Conservation (phyloP, 345 rosid genomes). For the Cardamine occulta region DNA sequence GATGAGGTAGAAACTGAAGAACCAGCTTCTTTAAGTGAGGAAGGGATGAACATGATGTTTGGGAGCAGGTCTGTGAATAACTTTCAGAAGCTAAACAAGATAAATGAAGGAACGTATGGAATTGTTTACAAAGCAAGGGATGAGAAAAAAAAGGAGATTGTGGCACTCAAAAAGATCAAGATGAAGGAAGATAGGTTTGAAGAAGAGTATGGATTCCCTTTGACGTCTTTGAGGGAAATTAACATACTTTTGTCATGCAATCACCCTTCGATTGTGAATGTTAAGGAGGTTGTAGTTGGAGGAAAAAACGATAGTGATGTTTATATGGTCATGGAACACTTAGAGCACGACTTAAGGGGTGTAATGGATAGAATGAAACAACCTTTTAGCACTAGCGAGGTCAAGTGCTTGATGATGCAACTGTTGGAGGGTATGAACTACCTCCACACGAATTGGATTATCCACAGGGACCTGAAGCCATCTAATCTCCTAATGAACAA, state of each 20-base stretch:
- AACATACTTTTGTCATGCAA: conserved; percentile 74
- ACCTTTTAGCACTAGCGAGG: conserved; percentile 85
- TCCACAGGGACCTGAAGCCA: conserved; percentile 90
- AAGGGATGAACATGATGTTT: conserved; percentile 60
- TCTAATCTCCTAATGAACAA: conserved; percentile 85
- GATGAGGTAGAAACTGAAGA: conserved; percentile 46
- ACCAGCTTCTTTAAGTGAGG: conserved; percentile 27
- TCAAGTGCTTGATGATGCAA: conserved; percentile 88
- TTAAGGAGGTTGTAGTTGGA: conserved; percentile 83
- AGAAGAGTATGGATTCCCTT: conserved; percentile 77
- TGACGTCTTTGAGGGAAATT: conserved; percentile 85
- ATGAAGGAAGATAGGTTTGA: conserved; percentile 65
- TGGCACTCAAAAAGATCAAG: conserved; percentile 87
- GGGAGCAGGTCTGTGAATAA: conserved; percentile 71
- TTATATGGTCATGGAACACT: conserved; percentile 93
- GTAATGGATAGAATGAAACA: conserved; percentile 70
- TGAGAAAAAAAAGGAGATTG: conserved; percentile 65
- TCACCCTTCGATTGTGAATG: conserved; percentile 75
- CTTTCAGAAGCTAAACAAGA: conserved; percentile 75
- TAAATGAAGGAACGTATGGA: conserved; percentile 89
- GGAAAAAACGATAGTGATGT: conserved; percentile 53
- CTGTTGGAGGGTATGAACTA: conserved; percentile 76
- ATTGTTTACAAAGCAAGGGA: conserved; percentile 80
- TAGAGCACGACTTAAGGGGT: conserved; percentile 83
- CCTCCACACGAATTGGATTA: conserved; percentile 94